Evolutionary conservation across 768 basidiomycete genomes (phyloP).

Genomic region (Obba rivulosa): DNA sequence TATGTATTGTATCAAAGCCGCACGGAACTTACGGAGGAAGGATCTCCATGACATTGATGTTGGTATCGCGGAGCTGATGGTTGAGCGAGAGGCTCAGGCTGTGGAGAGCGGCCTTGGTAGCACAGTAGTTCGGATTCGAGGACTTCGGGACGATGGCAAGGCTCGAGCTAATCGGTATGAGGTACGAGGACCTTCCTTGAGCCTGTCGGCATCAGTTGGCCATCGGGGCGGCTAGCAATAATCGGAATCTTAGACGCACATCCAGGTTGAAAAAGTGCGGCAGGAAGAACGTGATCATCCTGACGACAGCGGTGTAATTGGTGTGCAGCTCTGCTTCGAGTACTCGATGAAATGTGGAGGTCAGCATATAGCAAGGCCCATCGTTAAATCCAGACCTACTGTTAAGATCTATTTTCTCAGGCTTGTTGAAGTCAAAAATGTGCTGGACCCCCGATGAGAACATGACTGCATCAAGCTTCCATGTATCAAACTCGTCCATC

Average conservation of each 20-base stretch:
- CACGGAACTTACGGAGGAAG: conserved; percentile 45
- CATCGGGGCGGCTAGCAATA: background rate
- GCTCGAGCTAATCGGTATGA: conserved; percentile 48
- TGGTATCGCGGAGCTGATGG: conserved; percentile 40
- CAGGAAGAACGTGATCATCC: conserved; percentile 41
- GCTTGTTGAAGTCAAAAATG: conserved; percentile 38
- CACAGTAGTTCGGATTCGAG: conserved; percentile 44
- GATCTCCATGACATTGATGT: conserved; percentile 51
- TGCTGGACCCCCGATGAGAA: conserved; percentile 52
- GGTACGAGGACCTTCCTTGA: conserved; percentile 40
- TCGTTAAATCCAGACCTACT: conserved; percentile 24
- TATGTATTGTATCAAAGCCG: background rate
- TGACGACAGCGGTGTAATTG: conserved; percentile 49
- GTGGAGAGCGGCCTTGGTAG: conserved; percentile 54
- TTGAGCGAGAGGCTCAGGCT: conserved; percentile 45
- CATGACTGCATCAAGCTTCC: conserved; percentile 51
- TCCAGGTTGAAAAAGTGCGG: conserved; percentile 51
- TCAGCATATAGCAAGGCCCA: too few relatives aligned
- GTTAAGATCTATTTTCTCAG: conserved; percentile 35
- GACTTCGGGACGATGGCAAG: conserved; percentile 43
- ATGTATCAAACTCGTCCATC: too few relatives aligned
- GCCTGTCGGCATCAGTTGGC: conserved; percentile 24
- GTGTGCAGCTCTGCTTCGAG: conserved; percentile 42
- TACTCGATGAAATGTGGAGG: conserved; percentile 27
- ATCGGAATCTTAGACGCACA: conserved; percentile 26